Evolutionary conservation across 2,329 filamentous ascomycete genomes (phyloP), one percentile per base, ranked within the genome.

Genomic region (Fusarium albidum): DNA sequence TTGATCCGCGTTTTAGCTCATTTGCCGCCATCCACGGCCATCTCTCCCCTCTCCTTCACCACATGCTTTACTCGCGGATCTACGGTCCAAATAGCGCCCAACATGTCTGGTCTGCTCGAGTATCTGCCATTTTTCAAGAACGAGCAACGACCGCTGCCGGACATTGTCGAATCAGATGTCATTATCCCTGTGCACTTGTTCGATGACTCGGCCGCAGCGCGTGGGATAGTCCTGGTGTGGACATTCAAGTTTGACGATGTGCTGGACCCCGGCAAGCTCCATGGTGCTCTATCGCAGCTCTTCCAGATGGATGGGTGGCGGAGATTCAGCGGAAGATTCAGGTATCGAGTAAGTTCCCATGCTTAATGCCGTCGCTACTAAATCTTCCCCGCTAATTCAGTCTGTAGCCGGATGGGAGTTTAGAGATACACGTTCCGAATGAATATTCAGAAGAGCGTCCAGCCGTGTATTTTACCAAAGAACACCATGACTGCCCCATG

Each of bases 141-240:
- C 13, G 13, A 21, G 18, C 9, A 29, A 18, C 44, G 31, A n/a
- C 31, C 15, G 12, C 21, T 42, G 0, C 50, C 50, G 0, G 21
- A 34, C 3, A 33, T 18, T 17, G 6, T 52, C 8, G 18, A 46
- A 33, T 37, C 56, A 33, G 56, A 59, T 48, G 56, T 58, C 10
- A 32, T 55, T 21, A 40, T 59, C 6, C 54, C 56, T 3, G 54
- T 59, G 10, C 49, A 59, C 4, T 11, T 50, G 12, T 59, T 59
- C 6, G 54, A 59, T 21, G 50, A 57, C 18, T 47, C 55, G 9
- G 33, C 37, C 5, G 49, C 49, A 13, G 35, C 45, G 7, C 54
- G 55, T 9, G 45, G 45, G 12, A 50, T 49, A 12, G 45, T 55
- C 3, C 6, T 59, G 11, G 49, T 59, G 3, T 59, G 54, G 56